Base-by-base conservation (phyloP, 352 stramenopile genomes). In the Phytophthora foliorum region DNA sequence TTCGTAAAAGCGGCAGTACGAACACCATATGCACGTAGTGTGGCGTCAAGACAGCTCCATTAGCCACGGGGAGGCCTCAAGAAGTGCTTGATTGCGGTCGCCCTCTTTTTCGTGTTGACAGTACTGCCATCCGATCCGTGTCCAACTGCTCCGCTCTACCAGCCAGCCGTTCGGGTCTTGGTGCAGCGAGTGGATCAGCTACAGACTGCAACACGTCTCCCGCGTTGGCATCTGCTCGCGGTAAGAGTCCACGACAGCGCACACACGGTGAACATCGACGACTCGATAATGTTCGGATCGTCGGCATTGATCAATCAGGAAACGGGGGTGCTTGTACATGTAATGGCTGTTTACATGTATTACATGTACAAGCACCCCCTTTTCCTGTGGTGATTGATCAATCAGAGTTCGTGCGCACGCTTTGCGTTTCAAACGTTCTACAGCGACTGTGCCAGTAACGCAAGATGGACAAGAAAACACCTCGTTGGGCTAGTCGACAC, bases 211-310 rank as follows among this genome's bases (percentile, higher is more conserved):
- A 13, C 50, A 39, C 51, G 44, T 41, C 27, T 58, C 19, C 29
- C 16, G 51, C 54, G n/a, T 45, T 66, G 63, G 63, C 58, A 73
- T 63, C 42, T 73, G 65, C 57, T 31, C 21, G 7, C 39, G 51
- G 46, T 73, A 73, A 73, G 65, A 73, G 44, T 54, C 27, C 41
- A 73, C 52, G 31, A 56, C 63, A 54, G 3, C 24, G 21, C 49
- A 21, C 56, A 71, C 58, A 53, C 32, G 61, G 46, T 55, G 24
- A 2, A 14, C 14, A 57, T 38, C 42, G 13, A 44, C 24, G 58
- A 19, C 34, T 50, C 48, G 1, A 39, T 39, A 14, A n/a, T 39
- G 34, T 10, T 39, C 11, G 34, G 34, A 17, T 39, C 34, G 14
- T 16, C 3, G 8, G 32, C 39, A 29, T 32, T n/a, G n/a, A n/a